A percentile compares a stretch with the other conserved stretches of the same genome.
Conservation (phyloP, 768 basidiomycete species). For the Leccinum aurantiacum region DNA sequence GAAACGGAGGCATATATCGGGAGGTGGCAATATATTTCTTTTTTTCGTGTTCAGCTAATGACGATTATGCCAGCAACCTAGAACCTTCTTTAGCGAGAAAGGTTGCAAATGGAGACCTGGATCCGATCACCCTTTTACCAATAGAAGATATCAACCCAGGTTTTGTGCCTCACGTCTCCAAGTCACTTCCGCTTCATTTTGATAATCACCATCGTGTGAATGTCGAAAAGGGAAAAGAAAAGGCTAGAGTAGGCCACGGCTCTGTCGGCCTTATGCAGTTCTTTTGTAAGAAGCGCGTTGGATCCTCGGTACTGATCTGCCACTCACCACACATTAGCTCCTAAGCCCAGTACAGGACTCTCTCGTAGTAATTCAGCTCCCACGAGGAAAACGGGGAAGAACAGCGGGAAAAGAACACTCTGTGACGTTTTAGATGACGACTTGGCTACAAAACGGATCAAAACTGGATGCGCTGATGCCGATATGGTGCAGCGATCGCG, state of each 20-base stretch:
- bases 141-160: constrained; percentile 79
- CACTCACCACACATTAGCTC: constrained; percentile 31
- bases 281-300: constrained; percentile 51
- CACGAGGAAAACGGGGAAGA: constrained; percentile 44
- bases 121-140: constrained; percentile 65
- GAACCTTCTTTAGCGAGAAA: constrained; percentile 61
- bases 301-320: constrained; percentile 38
- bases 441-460: constrained; percentile 50
- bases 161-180: constrained; percentile 55
- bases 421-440: constrained; percentile 71
- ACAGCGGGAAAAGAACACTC: constrained; percentile 76
- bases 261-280: constrained; percentile 54
- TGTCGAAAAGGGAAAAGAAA: constrained; percentile 48
- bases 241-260: constrained; percentile 29
- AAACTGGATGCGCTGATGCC: constrained; percentile 18
- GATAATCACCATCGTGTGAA: constrained; percentile 26
- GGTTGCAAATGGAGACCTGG: constrained; percentile 66
- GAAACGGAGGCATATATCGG: constrained; percentile 74
- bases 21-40: constrained; percentile 39
- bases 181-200: constrained; percentile 38
- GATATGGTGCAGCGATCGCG: constrained; percentile 33
- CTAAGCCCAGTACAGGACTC: constrained; percentile 26
- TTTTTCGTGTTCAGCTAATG: constrained; percentile 8
- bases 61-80: constrained; percentile 50
- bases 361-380: constrained; percentile 32